Evolutionary conservation across 2,329 filamentous ascomycete species (phyloP).

Genomic region (Spiromastix sp.): DNA sequence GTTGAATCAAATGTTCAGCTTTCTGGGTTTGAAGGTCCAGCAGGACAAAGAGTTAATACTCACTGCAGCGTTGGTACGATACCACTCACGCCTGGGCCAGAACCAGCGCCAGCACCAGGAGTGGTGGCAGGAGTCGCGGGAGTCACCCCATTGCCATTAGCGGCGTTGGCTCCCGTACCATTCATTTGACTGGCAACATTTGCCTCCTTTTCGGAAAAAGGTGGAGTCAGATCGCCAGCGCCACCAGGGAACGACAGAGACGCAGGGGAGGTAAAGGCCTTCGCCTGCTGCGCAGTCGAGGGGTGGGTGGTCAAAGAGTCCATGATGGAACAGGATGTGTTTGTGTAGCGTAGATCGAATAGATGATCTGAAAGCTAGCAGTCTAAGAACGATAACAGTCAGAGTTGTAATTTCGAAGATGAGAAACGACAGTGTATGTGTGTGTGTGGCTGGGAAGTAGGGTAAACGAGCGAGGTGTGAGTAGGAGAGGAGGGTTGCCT

Average conservation of each 20-base stretch:
- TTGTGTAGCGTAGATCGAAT: no score
- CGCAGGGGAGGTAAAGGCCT: constrained; percentile 86
- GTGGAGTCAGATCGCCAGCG: constrained; percentile 71
- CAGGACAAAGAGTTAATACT: constrained; percentile 53
- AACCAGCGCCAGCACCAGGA: constrained; percentile 67
- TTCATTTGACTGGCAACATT: constrained; percentile 33
- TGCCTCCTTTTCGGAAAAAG: constrained; percentile 58
- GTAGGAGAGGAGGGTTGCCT: no score
- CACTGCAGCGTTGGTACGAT: constrained; percentile 93
- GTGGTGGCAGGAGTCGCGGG: constrained; percentile 87
- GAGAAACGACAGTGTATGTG: no score
- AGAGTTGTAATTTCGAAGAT: no score
- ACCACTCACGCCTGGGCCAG: constrained; percentile 72
- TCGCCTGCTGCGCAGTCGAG: constrained; percentile 81
- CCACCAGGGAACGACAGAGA: constrained; percentile 87
- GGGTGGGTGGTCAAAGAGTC: constrained; percentile 88
- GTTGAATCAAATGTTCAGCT: constrained; percentile 35
- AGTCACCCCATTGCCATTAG: constrained; percentile 66
- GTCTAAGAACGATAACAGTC: constrained; percentile 18
- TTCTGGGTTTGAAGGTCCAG: constrained; percentile 36
- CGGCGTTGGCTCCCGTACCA: constrained; percentile 32
- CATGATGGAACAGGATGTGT: constrained; percentile 45
- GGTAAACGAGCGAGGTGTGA: no score
- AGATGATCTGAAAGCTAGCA: constrained; percentile 16
- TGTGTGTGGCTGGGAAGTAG: constrained; percentile 4